Percentiles rank a stretch among this genome's conserved stretches.
These are phyloP conservation scores for Paramecium sexaurelia DNA, from an alignment of 73 alveolate species.

Conservation along the genomic window DNA sequence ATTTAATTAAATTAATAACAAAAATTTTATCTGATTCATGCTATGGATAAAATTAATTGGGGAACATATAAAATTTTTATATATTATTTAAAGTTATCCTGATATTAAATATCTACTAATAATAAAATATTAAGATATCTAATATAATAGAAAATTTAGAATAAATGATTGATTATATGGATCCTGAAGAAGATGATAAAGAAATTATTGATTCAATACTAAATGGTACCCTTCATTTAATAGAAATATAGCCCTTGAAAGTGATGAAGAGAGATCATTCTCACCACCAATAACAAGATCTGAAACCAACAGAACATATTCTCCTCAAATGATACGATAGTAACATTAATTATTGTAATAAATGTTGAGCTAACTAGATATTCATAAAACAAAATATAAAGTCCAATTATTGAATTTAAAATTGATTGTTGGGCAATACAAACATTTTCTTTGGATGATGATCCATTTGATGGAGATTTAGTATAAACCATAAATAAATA, in stretches of 20 bases:
- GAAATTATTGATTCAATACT: conserved; percentile 2
- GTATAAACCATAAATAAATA: background rate
- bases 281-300: conserved; percentile 2
- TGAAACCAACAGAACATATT: conserved; percentile 10
- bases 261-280: conserved; percentile 24
- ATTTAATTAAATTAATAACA: background rate
- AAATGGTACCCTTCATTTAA: background rate
- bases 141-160: background rate
- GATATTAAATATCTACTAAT: background rate
- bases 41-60: background rate
- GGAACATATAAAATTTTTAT: background rate
- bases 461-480: conserved; percentile 3
- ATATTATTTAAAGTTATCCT: background rate
- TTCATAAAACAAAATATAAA: background rate
- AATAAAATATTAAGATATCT: background rate
- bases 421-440: background rate
- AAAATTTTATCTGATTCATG: background rate
- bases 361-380: background rate
- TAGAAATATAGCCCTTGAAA: background rate
- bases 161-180: background rate
- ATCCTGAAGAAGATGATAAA: conserved; percentile 25
- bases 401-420: background rate
- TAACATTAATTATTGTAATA: background rate
- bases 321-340: background rate
- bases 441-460: background rate